phyloP scores from a whole-genome alignment of 2,329 filamentous ascomycete species.

The Byssothecium circinans region DNA sequence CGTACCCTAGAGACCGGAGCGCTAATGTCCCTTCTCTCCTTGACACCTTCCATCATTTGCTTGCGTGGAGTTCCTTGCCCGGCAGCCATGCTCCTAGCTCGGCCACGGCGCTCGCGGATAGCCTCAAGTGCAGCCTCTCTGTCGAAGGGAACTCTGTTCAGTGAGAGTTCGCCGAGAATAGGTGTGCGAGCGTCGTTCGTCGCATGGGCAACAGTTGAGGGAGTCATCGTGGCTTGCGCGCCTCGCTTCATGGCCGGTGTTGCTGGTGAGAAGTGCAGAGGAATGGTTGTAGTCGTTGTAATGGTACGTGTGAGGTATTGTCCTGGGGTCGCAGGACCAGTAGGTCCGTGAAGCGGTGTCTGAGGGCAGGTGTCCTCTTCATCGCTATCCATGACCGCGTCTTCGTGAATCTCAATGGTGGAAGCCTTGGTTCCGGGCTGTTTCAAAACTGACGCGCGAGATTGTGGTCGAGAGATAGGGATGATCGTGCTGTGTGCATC shows the following conservation, averaged over 20 bases:
- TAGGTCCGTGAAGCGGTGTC: conserved; percentile 22
- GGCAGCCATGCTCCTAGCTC: conserved; percentile 69
- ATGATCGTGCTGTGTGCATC: conserved; percentile 23
- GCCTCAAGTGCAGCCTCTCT: conserved; percentile 75
- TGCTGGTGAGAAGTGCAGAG: conserved; percentile 49
- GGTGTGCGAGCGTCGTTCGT: conserved; percentile 32
- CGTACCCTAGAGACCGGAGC: conserved; percentile 44
- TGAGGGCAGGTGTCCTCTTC: conserved; percentile 28
- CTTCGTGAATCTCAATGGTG: conserved; percentile 35
- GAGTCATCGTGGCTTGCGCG: conserved; percentile 28
- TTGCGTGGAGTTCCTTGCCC: conserved; percentile 64
- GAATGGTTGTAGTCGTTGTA: conserved; percentile 53
- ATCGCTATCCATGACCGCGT: conserved; percentile 35
- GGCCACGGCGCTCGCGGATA: conserved; percentile 71
- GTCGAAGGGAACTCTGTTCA: conserved; percentile 45
- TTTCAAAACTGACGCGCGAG: conserved; percentile 14
- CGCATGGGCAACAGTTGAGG: conserved; percentile 41
- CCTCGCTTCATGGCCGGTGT: conserved; percentile 33
- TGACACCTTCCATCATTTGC: conserved; percentile 57
- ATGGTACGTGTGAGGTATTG: conserved; percentile 44
- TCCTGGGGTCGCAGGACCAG: conserved; percentile 32
- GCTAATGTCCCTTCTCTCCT: conserved; percentile 51
- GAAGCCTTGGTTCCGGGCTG: conserved; percentile 10
- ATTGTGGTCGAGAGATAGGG: conserved; percentile 9
- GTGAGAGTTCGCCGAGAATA: conserved; percentile 33